Evolutionary conservation across 257 asterid genomes (phyloP), one percentile per base, ranked within the genome.

Genomic region (Solanum commersonii): DNA sequence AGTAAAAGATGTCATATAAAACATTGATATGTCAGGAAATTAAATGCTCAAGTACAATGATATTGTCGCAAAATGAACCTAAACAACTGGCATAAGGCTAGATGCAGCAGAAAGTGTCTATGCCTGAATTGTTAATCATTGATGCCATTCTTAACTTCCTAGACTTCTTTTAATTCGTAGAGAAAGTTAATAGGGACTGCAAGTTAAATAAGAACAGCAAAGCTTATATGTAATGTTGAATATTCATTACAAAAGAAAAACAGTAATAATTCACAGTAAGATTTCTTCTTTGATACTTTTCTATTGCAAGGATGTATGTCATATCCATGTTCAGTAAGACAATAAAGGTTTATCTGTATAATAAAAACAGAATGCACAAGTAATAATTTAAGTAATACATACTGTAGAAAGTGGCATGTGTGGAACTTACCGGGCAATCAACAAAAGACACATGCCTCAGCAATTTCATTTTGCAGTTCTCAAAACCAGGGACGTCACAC

Each of bases 401-500:
- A 76, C 56, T 1, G 56, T 76, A 37, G 56, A 23, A 40, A 76
- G 56, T 76, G 22, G 83, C 33, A 76, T 22, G 89, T 59, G 68
- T 3, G 27, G 12, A 84, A 33, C 95, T 91, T 93, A 97, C 99
- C 18, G 99, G 99, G 90, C 99, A 97, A 93, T 97, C 99, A 84
- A 97, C 99, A 86, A 97, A 97, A 29, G 99, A 97, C n/a, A 97
- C 99, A 16, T 97, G 99, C 82, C 99, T 93, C 73, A 96, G 95
- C 90, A 97, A 90, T 90, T 96, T 95, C 99, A 97, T 97, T 93
- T 93, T 90, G 92, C 90, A 84, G 89, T 96, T 96, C 94, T 97
- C 99, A 93, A 92, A 96, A n/a, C 99, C 99, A 88, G 98, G 96
- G 37, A 97, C 99, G 88, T 97, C 99, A 91, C 99, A 97, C 94